Evolutionary conservation across 768 basidiomycete species (phyloP).

Genomic region (Termitomyces sp.): DNA sequence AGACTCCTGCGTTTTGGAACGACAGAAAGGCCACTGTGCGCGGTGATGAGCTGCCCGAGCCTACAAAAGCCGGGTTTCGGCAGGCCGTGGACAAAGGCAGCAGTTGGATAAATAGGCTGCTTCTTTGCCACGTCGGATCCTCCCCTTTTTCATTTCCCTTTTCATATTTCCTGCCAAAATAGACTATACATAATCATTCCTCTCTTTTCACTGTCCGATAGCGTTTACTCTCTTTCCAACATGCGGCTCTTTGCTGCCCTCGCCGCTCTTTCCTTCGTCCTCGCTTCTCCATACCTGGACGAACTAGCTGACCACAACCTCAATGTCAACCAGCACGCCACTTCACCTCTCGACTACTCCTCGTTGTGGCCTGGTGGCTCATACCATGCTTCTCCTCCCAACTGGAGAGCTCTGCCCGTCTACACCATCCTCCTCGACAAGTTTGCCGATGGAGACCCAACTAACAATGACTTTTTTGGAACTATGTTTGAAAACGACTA

Average conservation of each 20-base stretch:
- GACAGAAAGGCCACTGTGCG: background rate
- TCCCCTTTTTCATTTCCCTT: conserved; percentile 2
- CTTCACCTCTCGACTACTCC: conserved; percentile 59
- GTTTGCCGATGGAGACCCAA: conserved; percentile 89
- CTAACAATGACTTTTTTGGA: conserved; percentile 86
- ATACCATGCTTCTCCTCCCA: conserved; percentile 74
- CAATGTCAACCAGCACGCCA: conserved; percentile 71
- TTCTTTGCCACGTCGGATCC: conserved; percentile 2
- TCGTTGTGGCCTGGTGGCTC: conserved; percentile 53
- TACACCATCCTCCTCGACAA: conserved; percentile 89
- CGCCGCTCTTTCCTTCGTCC: conserved; percentile 30
- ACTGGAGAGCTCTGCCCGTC: conserved; percentile 80
- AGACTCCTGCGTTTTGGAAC: background rate
- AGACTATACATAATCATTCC: conserved; percentile 4
- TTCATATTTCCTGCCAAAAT: conserved; percentile 1
- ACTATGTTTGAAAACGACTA: conserved; percentile 80
- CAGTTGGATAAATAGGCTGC: background rate
- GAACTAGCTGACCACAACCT: conserved; percentile 71
- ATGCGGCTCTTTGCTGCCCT: conserved; percentile 48
- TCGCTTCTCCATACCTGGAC: conserved; percentile 61
- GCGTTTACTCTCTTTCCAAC: conserved; percentile 6
- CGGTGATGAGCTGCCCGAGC: background rate
- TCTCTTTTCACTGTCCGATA: conserved; percentile 15
- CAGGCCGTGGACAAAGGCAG: background rate
- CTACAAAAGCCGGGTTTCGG: background rate